A percentile compares a stretch with the other conserved stretches of the same genome.
These are phyloP conservation scores for Stachybotrys chartarum DNA, from an alignment of 2,329 filamentous ascomycete genomes.

Conservation along the genomic window DNA sequence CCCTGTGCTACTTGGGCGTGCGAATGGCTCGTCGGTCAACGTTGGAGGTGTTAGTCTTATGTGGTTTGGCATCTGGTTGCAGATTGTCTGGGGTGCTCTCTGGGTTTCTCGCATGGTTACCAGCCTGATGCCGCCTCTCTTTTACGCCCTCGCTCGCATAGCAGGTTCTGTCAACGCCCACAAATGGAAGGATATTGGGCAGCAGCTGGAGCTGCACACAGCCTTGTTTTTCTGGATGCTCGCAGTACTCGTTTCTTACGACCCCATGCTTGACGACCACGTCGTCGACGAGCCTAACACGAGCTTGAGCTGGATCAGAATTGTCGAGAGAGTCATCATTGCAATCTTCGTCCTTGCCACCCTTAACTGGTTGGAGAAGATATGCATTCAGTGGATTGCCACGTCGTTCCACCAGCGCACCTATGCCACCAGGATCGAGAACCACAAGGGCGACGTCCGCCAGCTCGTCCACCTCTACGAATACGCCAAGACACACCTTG, in stretches of 20 bases:
- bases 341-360: slow-evolving; percentile 72
- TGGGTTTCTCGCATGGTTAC: slow-evolving; percentile 64
- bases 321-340: slow-evolving; percentile 80
- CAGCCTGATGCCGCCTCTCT: slow-evolving; percentile 38
- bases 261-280: slow-evolving; percentile 67
- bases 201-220: slow-evolving; percentile 75
- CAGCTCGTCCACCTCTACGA: slow-evolving; percentile 50
- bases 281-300: slow-evolving; percentile 14
- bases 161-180: slow-evolving; percentile 78
- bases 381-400: slow-evolving; percentile 90
- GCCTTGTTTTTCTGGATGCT: slow-evolving; percentile 92
- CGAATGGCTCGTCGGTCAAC: slow-evolving; percentile 32
- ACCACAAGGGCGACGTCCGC: slow-evolving; percentile 84
- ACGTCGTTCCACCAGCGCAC: slow-evolving; percentile 88
- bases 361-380: slow-evolving; percentile 85
- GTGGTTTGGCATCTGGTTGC: slow-evolving; percentile 95
- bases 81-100: slow-evolving; percentile 85
- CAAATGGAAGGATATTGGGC: slow-evolving; percentile 88
- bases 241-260: slow-evolving; percentile 76
- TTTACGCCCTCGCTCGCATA: slow-evolving; percentile 55
- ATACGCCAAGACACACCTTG: slow-evolving; percentile 70
- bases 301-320: slow-evolving; percentile 63
- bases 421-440: slow-evolving; percentile 82
- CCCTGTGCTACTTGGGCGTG: slow-evolving; percentile 37
- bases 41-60: slow-evolving; percentile 65